Percentiles rank a stretch among this genome's conserved stretches.
Conservation (phyloP, 2,329 filamentous ascomycete genomes). For the Sodiomyces alkalinus region DNA sequence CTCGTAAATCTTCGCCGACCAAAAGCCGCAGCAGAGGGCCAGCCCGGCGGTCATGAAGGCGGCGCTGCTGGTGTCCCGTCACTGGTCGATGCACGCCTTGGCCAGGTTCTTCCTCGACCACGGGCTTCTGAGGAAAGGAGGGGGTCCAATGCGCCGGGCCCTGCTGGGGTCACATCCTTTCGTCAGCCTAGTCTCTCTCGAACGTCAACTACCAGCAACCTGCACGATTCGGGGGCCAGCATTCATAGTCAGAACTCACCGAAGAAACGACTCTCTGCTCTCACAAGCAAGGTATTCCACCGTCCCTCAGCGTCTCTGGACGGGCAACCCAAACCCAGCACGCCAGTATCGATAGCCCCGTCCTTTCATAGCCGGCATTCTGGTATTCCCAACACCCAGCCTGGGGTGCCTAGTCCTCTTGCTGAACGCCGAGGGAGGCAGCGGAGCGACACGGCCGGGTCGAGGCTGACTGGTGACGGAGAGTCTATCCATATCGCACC, state of each 20-base stretch:
- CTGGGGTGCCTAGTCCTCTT: slow-evolving; percentile 2
- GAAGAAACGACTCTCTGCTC: slow-evolving; percentile 31
- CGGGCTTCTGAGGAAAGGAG: slow-evolving; percentile 20
- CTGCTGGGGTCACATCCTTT: too few relatives aligned
- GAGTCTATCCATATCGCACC: neutral
- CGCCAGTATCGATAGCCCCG: slow-evolving; percentile 10
- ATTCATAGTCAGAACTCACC: slow-evolving; percentile 5
- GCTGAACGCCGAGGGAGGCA: slow-evolving; percentile 4
- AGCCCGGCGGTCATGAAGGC: slow-evolving; percentile 11
- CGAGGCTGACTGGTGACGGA: slow-evolving; percentile 3
- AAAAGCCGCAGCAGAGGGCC: slow-evolving; percentile 4
- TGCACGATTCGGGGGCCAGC: slow-evolving; percentile 6
- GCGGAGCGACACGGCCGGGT: slow-evolving; percentile 10
- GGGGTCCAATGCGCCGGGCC: too few relatives aligned
- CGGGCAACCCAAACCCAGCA: slow-evolving; percentile 8
- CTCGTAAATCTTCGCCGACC: slow-evolving; percentile 16
- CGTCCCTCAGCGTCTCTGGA: slow-evolving; percentile 10
- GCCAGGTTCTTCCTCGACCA: slow-evolving; percentile 7
- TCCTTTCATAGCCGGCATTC: slow-evolving; percentile 8
- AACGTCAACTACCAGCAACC: slow-evolving; percentile 12
- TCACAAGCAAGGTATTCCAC: slow-evolving; percentile 15
- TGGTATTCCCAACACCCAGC: slow-evolving; percentile 2
- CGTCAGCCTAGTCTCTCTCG: slow-evolving; percentile 10
- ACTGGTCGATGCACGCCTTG: neutral
- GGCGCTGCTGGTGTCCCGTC: neutral